phyloP scores from a whole-genome alignment of 2,329 filamentous ascomycete genomes.

The Colletotrichum lupini region DNA sequence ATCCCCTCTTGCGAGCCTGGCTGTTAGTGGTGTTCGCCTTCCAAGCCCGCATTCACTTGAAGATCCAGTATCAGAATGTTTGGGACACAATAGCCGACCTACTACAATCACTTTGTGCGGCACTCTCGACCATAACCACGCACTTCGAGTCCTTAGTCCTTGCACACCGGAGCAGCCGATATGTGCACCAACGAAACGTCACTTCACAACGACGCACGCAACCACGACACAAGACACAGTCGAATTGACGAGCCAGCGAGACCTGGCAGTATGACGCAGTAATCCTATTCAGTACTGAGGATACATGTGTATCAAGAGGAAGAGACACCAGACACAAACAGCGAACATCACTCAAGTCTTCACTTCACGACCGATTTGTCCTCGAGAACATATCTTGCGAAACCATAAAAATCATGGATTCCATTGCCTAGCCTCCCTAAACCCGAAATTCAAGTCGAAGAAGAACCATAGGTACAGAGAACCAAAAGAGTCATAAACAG shows the following conservation, averaged over 20 bases:
- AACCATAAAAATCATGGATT: slow-evolving; percentile 5
- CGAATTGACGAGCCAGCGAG: background rate
- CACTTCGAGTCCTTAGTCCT: background rate
- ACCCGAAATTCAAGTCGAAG: slow-evolving; percentile 23
- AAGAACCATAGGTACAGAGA: slow-evolving; percentile 30
- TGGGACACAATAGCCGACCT: background rate
- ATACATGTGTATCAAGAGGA: background rate
- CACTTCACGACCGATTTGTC: background rate
- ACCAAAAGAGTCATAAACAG: slow-evolving; percentile 27
- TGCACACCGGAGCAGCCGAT: background rate
- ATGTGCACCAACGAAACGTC: background rate
- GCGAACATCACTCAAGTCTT: background rate
- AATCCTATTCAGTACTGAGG: background rate
- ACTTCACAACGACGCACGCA: background rate
- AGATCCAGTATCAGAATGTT: background rate
- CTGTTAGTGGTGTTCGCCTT: background rate
- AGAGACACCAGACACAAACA: background rate
- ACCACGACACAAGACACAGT: background rate
- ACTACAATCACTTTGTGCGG: background rate
- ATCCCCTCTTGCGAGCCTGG: background rate
- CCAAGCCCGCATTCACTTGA: background rate
- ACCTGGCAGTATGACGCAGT: background rate
- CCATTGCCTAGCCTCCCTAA: slow-evolving; percentile 31
- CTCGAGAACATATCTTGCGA: background rate
- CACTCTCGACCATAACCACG: background rate